Evolutionary conservation across 75 land plant genomes (phyloP).

Genomic region (Isoetes taiwanensis): DNA sequence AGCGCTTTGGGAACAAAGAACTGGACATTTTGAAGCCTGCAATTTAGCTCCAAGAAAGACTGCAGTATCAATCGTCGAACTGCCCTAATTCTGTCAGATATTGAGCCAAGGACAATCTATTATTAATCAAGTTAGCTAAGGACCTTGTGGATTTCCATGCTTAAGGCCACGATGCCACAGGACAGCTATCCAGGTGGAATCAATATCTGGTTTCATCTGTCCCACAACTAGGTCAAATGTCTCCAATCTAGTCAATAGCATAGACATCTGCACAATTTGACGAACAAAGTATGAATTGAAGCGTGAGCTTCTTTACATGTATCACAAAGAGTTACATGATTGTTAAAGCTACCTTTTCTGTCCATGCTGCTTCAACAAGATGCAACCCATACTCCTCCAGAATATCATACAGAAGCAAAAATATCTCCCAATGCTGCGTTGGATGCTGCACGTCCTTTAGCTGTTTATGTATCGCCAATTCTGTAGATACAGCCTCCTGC

Average conservation of each 20-base stretch:
- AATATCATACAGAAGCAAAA: constrained; percentile 76
- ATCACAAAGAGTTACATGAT: background rate
- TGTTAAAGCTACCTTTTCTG: constrained; percentile 44
- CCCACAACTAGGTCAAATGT: too few relatives aligned
- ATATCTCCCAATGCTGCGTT: constrained; percentile 59
- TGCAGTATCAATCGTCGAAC: constrained; percentile 80
- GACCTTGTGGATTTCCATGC: constrained; percentile 93
- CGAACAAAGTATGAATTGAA: background rate
- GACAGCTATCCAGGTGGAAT: constrained; percentile 62
- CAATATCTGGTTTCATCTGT: constrained; percentile 12
- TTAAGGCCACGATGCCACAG: constrained; percentile 76
- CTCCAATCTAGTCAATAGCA: too few relatives aligned
- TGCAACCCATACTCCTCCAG: constrained; percentile 93
- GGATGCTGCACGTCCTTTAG: constrained; percentile 5
- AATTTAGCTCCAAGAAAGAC: constrained; percentile 62
- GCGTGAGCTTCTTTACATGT: background rate
- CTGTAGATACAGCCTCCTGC: constrained; percentile 64
- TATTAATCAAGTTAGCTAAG: background rate
- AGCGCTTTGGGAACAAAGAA: constrained; percentile 46
- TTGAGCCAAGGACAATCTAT: background rate
- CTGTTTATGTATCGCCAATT: constrained; percentile 30
- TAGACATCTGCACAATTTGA: too few relatives aligned
- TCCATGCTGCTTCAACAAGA: constrained; percentile 93
- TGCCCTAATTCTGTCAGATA: constrained; percentile 20
- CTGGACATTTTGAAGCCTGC: constrained; percentile 40